Evolutionary conservation across 2,329 filamentous ascomycete species (phyloP), one percentile per base, ranked within the genome.

Genomic region (Diaporthe velutina): DNA sequence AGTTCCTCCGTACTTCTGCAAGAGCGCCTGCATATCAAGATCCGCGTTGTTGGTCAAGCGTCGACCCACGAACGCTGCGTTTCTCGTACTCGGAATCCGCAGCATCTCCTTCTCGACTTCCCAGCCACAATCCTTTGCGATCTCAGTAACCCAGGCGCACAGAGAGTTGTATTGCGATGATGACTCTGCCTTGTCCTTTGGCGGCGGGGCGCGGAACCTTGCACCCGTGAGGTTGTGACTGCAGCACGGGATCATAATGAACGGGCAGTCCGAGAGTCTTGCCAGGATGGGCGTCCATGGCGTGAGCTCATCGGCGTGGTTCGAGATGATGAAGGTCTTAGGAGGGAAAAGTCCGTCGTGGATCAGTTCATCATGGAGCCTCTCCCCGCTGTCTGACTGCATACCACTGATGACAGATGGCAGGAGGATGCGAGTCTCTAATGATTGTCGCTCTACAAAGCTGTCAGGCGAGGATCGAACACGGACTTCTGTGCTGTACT

Each of bases 261-360:
- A 99, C 0, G 95, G 93, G 15, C 93, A 93, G 2, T 90, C 85
- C 0, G 93, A 95, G 2, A 95, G 85, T 9, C 91, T 90, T 1
- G 95, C 96, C 54, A 99, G 90, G 25, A 98, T 89, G 0, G 97
- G 97, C 0, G 97, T 98, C 97, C 97, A 99, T 0, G 95, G 91
- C 0, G 97, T 99, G 19, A 99, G 89, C 84, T 99, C 96, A 81
- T 99, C 97, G 15, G 96, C 96, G 82, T 99, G 97, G 81, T 99
- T 99, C 66, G 95, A 98, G 77, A 99, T 93, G 79, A 99, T 95
- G 83, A 99, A 99, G 0, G 95, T 97, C 38, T 91, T 91, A 22
- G 83, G 82, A 0, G 91, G 88, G 80, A 98, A 98, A 13, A 87
- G 80, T 48, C 96, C 97, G 76, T 87, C 83, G 79, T 91, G 88